A percentile compares a stretch with the other conserved stretches of the same genome.
phyloP scores from a whole-genome alignment of 257 asterid genomes.

The Fraxinus excelsior region DNA sequence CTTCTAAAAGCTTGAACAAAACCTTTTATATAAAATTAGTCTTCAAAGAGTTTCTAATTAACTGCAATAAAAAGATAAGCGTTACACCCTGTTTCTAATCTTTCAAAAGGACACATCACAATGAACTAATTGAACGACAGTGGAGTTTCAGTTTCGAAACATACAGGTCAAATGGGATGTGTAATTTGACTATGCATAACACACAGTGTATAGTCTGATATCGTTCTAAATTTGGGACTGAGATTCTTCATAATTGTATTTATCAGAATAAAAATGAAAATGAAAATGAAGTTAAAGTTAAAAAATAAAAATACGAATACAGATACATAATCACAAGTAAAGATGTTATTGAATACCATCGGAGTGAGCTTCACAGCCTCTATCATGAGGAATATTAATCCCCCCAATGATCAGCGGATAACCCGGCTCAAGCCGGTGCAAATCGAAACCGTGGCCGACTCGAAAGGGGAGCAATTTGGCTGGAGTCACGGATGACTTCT shows the following conservation, averaged over 20 bases:
- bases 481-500: slow-evolving; percentile 21
- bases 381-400: slow-evolving; percentile 70
- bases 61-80: neutral
- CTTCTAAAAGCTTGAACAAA: neutral
- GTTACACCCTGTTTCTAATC: neutral
- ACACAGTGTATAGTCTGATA: neutral
- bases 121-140: neutral
- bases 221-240: neutral
- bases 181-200: neutral
- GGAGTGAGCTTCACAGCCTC: slow-evolving; percentile 95
- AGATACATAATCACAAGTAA: neutral
- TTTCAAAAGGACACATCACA: neutral
- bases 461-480: slow-evolving; percentile 75
- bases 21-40: neutral
- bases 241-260: neutral
- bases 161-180: neutral
- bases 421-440: slow-evolving; percentile 88
- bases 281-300: neutral
- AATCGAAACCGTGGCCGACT: slow-evolving; percentile 93
- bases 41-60: neutral
- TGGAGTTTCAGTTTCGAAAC: neutral
- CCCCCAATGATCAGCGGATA: slow-evolving; percentile 90
- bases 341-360: slow-evolving; percentile 49
- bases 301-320: neutral
- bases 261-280: neutral